phyloP scores from a whole-genome alignment of 495 filamentous ascomycete genomes.

The Xylaria flabelliformis region DNA sequence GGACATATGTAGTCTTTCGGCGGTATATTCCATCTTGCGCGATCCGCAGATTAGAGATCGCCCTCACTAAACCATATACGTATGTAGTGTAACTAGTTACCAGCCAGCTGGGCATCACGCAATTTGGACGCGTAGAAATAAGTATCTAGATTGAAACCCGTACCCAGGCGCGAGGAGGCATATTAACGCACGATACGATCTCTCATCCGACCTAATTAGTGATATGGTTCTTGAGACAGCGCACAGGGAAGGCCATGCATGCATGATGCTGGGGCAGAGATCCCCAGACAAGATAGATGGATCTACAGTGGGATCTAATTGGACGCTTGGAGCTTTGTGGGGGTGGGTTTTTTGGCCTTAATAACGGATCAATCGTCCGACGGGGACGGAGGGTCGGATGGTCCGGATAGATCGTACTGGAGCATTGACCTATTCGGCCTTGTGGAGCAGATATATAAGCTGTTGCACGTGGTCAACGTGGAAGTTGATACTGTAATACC shows the following conservation, averaged over 20 bases:
- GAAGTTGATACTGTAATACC: not conserved
- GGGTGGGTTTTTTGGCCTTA: not conserved
- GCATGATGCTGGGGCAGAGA: not conserved
- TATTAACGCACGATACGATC: not conserved
- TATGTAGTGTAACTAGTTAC: not conserved
- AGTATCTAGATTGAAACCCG: not conserved
- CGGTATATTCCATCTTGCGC: not conserved
- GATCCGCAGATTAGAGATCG: not conserved
- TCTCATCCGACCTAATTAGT: not conserved
- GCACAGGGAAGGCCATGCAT: not conserved
- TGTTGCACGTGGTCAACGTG: not conserved
- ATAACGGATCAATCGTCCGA: not conserved
- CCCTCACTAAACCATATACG: not conserved
- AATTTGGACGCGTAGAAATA: not conserved
- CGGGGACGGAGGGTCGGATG: not conserved
- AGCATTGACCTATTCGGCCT: not conserved
- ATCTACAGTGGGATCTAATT: no score
- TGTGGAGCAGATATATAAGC: not conserved
- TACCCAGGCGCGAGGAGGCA: not conserved
- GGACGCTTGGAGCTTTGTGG: no score
- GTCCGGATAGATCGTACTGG: not conserved
- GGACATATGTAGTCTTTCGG: not conserved
- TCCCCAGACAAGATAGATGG: no score
- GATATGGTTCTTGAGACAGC: not conserved
- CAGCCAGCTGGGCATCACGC: not conserved